These are phyloP conservation scores for Heterobasidion annosum DNA, from an alignment of 1,284 basidiomycete genomes.

Conservation along the genomic window DNA sequence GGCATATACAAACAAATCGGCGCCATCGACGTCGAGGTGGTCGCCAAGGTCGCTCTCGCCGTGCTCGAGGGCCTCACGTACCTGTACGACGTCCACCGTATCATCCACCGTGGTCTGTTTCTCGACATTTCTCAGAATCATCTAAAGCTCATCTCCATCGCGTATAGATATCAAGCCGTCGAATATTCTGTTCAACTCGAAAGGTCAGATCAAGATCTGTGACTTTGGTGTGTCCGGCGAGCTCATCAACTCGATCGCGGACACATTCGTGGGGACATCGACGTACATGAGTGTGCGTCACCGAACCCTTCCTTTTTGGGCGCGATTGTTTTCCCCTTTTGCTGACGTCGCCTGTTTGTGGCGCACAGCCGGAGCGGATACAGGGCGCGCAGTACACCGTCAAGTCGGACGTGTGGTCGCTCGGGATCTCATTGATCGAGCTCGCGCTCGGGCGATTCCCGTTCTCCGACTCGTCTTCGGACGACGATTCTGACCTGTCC, in stretches of 20 bases:
- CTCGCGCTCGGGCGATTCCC: slow-evolving; percentile 91
- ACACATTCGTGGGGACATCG: slow-evolving; percentile 97
- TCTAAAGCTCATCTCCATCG: background rate
- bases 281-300: slow-evolving; percentile 99
- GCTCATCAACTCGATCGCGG: slow-evolving; percentile 96
- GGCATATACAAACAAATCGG: slow-evolving; percentile 93
- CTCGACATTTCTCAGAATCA: slow-evolving; percentile 1
- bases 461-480: slow-evolving; percentile 64
- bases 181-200: slow-evolving; percentile 92
- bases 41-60: slow-evolving; percentile 83
- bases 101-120: slow-evolving; percentile 89
- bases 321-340: background rate
- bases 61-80: slow-evolving; percentile 95
- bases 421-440: slow-evolving; percentile 93
- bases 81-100: slow-evolving; percentile 98
- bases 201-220: slow-evolving; percentile 95
- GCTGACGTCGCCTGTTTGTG: slow-evolving; percentile 7
- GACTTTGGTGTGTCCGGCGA: slow-evolving; percentile 99
- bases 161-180: slow-evolving; percentile 93
- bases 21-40: slow-evolving; percentile 82
- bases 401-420: slow-evolving; percentile 96
- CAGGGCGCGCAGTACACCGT: slow-evolving; percentile 97
- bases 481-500: slow-evolving; percentile 53
- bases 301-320: too few relatives aligned
- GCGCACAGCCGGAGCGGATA: slow-evolving; percentile 86